phyloP scores from a whole-genome alignment of 371 early-diverging fungal species.

The Mucor circinelloides region DNA sequence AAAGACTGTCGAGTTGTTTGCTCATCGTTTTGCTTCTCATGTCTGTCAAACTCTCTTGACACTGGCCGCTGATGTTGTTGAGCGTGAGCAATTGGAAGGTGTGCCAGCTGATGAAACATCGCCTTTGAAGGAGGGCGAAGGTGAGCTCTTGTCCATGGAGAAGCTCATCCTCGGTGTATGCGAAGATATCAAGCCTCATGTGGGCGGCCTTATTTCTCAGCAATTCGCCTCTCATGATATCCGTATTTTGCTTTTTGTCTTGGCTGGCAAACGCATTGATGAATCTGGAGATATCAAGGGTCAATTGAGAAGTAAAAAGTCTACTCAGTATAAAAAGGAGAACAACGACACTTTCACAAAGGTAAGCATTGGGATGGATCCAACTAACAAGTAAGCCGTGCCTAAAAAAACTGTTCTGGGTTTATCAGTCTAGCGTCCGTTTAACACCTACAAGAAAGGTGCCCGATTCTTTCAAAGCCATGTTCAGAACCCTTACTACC shows the following conservation, averaged over 20 bases:
- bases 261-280: conserved; percentile 68
- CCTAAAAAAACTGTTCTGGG: too few relatives aligned
- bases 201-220: conserved; percentile 68
- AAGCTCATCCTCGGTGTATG: conserved; percentile 64
- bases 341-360: conserved; percentile 55
- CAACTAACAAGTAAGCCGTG: too few relatives aligned
- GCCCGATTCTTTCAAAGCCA: conserved; percentile 61
- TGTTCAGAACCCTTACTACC: conserved; percentile 60
- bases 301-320: conserved; percentile 64
- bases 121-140: conserved; percentile 29
- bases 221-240: conserved; percentile 79
- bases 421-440: conserved; percentile 26
- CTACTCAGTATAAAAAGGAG: conserved; percentile 66
- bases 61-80: conserved; percentile 73
- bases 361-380: conserved; percentile 6
- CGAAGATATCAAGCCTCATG: conserved; percentile 65
- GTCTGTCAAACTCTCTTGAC: conserved; percentile 80
- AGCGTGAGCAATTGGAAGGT: conserved; percentile 64
- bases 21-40: conserved; percentile 87
- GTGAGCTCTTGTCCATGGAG: conserved; percentile 68
- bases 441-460: conserved; percentile 53
- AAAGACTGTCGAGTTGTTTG: conserved; percentile 68
- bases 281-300: conserved; percentile 57
- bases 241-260: conserved; percentile 67
- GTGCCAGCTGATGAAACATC: conserved; percentile 27